Conservation (phyloP, 2,329 filamentous ascomycete species). For the Colletotrichum falcatum region DNA sequence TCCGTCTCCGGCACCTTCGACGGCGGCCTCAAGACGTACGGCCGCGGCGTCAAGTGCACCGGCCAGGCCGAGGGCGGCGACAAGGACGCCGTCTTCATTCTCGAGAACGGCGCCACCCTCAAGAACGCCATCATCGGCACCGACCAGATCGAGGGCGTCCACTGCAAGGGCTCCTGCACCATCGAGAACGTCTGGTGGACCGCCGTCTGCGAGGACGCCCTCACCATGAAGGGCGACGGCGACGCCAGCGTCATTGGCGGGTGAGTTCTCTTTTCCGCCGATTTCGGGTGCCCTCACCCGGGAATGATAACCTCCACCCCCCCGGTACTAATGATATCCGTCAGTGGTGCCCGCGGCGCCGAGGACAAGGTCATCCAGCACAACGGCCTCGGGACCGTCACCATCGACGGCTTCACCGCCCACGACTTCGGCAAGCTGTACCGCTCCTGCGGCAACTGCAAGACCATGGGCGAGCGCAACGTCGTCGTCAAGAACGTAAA, state of each 20-base stretch:
- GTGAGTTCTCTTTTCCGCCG: background rate
- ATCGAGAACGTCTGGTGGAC: constrained; percentile 63
- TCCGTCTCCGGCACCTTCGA: constrained; percentile 46
- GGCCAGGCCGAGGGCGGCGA: constrained; percentile 58
- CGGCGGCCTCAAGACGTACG: constrained; percentile 49
- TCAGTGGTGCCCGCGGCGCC: constrained; percentile 37
- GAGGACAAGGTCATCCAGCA: constrained; percentile 42
- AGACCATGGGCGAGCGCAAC: constrained; percentile 40
- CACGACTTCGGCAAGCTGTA: constrained; percentile 42
- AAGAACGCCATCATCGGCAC: constrained; percentile 60
- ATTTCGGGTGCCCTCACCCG: too few species aligned
- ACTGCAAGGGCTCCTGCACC: constrained; percentile 58
- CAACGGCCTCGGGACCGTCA: constrained; percentile 42
- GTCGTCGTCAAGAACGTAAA: constrained; percentile 42
- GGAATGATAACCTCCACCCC: too few species aligned
- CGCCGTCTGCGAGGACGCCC: constrained; percentile 55
- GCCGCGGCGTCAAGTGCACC: constrained; percentile 56
- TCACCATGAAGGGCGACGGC: constrained; percentile 39
- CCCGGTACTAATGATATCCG: background rate
- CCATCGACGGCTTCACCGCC: constrained; percentile 40
- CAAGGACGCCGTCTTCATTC: constrained; percentile 57
- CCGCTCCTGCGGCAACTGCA: constrained; percentile 42
- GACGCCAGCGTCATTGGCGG: constrained; percentile 39
- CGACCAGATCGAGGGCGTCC: constrained; percentile 59
- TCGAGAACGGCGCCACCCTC: constrained; percentile 56